These are phyloP conservation scores for Staphylotrichum longicolle DNA, from an alignment of 495 filamentous ascomycete species.

Conservation along the genomic window DNA sequence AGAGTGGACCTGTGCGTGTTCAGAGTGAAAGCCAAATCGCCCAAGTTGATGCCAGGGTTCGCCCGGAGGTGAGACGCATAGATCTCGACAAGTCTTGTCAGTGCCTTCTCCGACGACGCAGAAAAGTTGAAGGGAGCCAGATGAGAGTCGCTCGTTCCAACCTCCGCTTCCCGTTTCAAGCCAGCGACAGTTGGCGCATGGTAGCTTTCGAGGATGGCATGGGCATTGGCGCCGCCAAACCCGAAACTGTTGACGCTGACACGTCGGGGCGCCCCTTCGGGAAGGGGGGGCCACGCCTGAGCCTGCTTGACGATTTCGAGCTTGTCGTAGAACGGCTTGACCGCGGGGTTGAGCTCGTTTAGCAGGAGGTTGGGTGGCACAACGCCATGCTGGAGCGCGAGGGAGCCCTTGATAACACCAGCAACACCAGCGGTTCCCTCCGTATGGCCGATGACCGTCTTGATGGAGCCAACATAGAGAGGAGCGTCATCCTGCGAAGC, in stretches of 20 bases:
- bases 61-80: background rate
- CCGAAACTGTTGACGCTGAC: slow-evolving; percentile 11
- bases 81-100: background rate
- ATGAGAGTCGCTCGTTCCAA: no score
- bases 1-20: background rate
- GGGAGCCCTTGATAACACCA: slow-evolving; percentile 49
- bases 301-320: slow-evolving; percentile 29
- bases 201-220: slow-evolving; percentile 1
- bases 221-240: slow-evolving; percentile 1
- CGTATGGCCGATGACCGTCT: slow-evolving; percentile 56
- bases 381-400: slow-evolving; percentile 52
- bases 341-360: slow-evolving; percentile 48
- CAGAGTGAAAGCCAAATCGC: background rate
- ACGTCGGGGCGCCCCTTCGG: background rate
- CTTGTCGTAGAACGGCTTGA: slow-evolving; percentile 31
- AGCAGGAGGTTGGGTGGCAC: slow-evolving; percentile 46
- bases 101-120: background rate
- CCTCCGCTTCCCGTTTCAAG: no score
- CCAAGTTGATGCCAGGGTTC: background rate
- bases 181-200: background rate
- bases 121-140: background rate
- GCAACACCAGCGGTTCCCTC: slow-evolving; percentile 54
- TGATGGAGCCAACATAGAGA: slow-evolving; percentile 54
- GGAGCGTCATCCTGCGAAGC: background rate
- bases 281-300: slow-evolving; percentile 34